These are phyloP conservation scores for Hibiscus tridactylites DNA, from an alignment of 345 rosid genomes.

Conservation along the genomic window DNA sequence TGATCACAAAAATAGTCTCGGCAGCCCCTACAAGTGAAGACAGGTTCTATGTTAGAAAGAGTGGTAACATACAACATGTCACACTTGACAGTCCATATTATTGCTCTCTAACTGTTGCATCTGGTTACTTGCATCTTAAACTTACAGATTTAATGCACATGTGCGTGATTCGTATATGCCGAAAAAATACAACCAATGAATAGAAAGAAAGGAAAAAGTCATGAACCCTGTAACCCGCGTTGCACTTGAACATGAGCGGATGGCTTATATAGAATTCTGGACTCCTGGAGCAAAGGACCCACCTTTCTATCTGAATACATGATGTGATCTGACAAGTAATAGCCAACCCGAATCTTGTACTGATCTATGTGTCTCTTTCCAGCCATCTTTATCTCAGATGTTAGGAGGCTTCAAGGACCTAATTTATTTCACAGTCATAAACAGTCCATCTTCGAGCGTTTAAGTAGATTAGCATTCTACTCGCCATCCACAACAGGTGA, in stretches of 20 bases:
- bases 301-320: slow-evolving; percentile 25
- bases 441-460: slow-evolving; percentile 6
- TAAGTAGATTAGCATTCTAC: slow-evolving; percentile 16
- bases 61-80: neutral
- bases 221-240: slow-evolving; percentile 1
- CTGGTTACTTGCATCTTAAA: neutral
- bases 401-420: slow-evolving; percentile 10
- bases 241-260: slow-evolving; percentile 5
- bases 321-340: slow-evolving; percentile 30
- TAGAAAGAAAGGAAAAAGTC: neutral
- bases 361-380: slow-evolving; percentile 47
- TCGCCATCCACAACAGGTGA: slow-evolving; percentile 9
- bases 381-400: slow-evolving; percentile 25
- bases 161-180: neutral
- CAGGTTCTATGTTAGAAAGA: slow-evolving; percentile 4
- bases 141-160: neutral
- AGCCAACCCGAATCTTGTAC: slow-evolving; percentile 41
- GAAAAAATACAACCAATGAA: neutral
- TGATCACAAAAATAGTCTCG: slow-evolving; percentile 11
- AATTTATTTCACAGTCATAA: slow-evolving; percentile 16
- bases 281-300: slow-evolving; percentile 31
- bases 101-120: neutral
- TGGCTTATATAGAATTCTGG: slow-evolving; percentile 4
- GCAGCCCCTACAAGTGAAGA: neutral
- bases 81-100: neutral